phyloP scores from a whole-genome alignment of 192 early-diverging fungal genomes.

The Entomortierella chlamydospora region DNA sequence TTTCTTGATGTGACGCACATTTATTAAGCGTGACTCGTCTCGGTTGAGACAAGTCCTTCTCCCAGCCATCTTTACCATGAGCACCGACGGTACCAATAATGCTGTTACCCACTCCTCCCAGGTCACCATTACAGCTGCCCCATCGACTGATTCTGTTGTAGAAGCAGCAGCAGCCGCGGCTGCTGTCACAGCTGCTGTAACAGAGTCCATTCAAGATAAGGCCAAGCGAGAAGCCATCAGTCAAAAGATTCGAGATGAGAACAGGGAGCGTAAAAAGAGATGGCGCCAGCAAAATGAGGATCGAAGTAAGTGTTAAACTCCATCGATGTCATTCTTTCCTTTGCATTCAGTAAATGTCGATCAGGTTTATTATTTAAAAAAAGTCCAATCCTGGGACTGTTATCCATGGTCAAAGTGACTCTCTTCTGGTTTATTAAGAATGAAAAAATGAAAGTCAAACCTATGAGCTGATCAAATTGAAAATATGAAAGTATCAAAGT shows the following conservation, averaged over 20 bases:
- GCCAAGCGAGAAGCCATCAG: background rate
- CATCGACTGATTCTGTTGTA: background rate
- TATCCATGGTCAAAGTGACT: slow-evolving; percentile 16
- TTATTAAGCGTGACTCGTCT: too few relatives aligned
- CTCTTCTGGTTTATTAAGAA: background rate
- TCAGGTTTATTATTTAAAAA: background rate
- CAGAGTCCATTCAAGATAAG: background rate
- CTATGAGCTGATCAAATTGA: too few relatives aligned
- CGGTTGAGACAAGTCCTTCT: background rate
- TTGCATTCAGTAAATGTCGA: background rate
- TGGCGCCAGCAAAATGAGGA: slow-evolving; percentile 62
- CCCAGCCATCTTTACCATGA: slow-evolving; percentile 1
- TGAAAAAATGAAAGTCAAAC: background rate
- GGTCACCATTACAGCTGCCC: background rate
- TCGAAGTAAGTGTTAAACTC: slow-evolving; percentile 54
- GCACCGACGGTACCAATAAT: background rate
- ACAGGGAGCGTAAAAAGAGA: slow-evolving; percentile 59
- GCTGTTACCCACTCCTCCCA: background rate
- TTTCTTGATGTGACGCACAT: too few relatives aligned
- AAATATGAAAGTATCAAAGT: too few relatives aligned
- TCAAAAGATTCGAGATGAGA: slow-evolving; percentile 54
- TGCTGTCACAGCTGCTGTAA: background rate
- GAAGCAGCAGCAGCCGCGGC: background rate
- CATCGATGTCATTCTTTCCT: background rate
- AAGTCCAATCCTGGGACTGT: slow-evolving; percentile 1